phyloP scores from a whole-genome alignment of 1,284 basidiomycete species.

The Cystobasidium pallidum region DNA sequence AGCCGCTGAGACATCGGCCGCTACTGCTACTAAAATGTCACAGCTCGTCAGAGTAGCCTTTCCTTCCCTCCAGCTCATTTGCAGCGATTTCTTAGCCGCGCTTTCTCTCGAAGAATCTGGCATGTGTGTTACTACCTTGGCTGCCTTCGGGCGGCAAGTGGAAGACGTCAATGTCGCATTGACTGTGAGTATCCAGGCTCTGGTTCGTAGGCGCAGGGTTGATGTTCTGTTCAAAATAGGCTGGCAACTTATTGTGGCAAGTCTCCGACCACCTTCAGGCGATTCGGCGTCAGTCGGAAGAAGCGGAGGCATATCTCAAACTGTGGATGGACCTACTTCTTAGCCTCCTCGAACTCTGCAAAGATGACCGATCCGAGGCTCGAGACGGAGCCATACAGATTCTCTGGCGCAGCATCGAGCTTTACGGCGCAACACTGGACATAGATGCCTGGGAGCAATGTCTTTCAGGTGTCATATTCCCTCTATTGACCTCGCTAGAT shows the following conservation, averaged over 20 bases:
- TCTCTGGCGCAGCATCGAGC: slow-evolving; percentile 86
- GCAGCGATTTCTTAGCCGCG: slow-evolving; percentile 79
- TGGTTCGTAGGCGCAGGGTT: neutral
- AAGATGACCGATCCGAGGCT: slow-evolving; percentile 81
- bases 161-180: slow-evolving; percentile 92
- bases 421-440: slow-evolving; percentile 83
- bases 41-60: slow-evolving; percentile 83
- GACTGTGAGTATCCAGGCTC: slow-evolving; percentile 60
- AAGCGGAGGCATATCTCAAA: slow-evolving; percentile 65
- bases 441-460: slow-evolving; percentile 82
- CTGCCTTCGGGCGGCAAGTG: slow-evolving; percentile 83
- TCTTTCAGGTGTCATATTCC: slow-evolving; percentile 85
- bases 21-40: slow-evolving; percentile 29
- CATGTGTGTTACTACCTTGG: slow-evolving; percentile 84
- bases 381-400: slow-evolving; percentile 92
- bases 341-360: slow-evolving; percentile 79
- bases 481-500: slow-evolving; percentile 72
- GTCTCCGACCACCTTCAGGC: slow-evolving; percentile 80
- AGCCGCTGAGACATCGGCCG: slow-evolving; percentile 7
- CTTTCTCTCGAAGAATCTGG: slow-evolving; percentile 79
- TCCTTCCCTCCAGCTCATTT: slow-evolving; percentile 89
- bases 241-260: slow-evolving; percentile 82
- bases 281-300: slow-evolving; percentile 65
- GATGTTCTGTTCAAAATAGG: slow-evolving; percentile 37
- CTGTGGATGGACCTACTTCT: slow-evolving; percentile 89